Evolutionary conservation across 2,329 filamentous ascomycete species (phyloP).

Genomic region (Neonectria magnoliae): DNA sequence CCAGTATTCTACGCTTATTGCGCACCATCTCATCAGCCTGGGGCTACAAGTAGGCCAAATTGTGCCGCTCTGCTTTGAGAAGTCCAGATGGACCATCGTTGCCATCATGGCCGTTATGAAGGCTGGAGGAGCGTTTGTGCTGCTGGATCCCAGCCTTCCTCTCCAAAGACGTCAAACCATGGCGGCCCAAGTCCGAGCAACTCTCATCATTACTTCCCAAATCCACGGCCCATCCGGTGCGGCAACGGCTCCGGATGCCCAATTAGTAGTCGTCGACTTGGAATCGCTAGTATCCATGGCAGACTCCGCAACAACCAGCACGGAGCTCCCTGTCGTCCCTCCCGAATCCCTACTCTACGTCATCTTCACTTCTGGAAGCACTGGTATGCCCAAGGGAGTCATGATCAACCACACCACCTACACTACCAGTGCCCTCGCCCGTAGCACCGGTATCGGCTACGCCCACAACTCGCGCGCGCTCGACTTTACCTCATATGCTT

Average conservation of each 20-base stretch:
- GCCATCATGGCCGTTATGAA: constrained; percentile 46
- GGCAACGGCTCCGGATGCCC: constrained; percentile 33
- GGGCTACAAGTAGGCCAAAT: constrained; percentile 41
- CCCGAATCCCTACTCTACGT: constrained; percentile 59
- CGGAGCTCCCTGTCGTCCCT: constrained; percentile 52
- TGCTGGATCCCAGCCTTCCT: constrained; percentile 44
- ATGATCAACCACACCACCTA: constrained; percentile 61
- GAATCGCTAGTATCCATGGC: constrained; percentile 24
- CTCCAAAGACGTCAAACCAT: constrained; percentile 38
- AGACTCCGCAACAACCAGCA: constrained; percentile 27
- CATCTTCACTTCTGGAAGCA: constrained; percentile 74
- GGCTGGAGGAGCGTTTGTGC: constrained; percentile 47
- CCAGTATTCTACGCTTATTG: constrained; percentile 35
- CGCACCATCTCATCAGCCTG: constrained; percentile 31
- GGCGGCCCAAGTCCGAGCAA: constrained; percentile 34
- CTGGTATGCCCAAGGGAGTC: constrained; percentile 71
- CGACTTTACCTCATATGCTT: constrained; percentile 62
- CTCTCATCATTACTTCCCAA: constrained; percentile 33
- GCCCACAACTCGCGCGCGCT: constrained; percentile 53
- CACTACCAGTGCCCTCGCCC: constrained; percentile 50
- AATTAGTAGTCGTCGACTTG: constrained; percentile 32
- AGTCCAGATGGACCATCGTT: constrained; percentile 45
- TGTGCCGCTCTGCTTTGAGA: constrained; percentile 47
- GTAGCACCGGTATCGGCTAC: constrained; percentile 51
- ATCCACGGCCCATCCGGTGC: constrained; percentile 29